Evolutionary conservation across 78 protist species (phyloP).

Genomic region (Isochrysis galbana): DNA sequence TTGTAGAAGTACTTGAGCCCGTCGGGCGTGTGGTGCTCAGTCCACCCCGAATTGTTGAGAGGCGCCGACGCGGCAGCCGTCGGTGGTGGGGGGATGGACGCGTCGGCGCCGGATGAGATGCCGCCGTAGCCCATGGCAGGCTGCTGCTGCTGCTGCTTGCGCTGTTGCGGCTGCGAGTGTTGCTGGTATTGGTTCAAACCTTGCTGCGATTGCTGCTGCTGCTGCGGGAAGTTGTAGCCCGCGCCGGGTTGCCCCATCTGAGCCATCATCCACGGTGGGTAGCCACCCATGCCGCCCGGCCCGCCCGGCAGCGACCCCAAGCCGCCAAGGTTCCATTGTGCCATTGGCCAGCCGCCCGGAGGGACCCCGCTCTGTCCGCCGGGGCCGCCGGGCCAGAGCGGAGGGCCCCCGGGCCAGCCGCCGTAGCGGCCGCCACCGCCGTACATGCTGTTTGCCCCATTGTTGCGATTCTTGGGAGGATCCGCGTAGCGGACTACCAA

Average conservation of each 20-base stretch:
- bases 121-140: not conserved
- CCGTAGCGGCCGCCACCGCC: not conserved
- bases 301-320: no score
- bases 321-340: not conserved
- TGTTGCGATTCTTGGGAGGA: not conserved
- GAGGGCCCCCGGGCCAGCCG: no score
- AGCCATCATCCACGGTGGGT: not conserved
- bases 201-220: not conserved
- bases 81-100: not conserved
- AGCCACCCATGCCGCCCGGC: not conserved
- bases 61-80: not conserved
- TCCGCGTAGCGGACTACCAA: slow-evolving; percentile 12
- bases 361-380: no score
- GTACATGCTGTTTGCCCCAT: not conserved
- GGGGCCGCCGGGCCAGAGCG: not conserved
- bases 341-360: not conserved
- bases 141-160: not conserved
- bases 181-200: no score
- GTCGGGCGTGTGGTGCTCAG: slow-evolving; percentile 18
- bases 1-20: not conserved
- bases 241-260: not conserved
- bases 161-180: not conserved
- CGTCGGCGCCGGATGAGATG: not conserved
- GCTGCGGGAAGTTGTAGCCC: not conserved
- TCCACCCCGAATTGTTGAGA: not conserved